Evolutionary conservation across 352 stramenopile species (phyloP), one percentile per base, ranked within the genome.

Genomic region (Phytophthora megakarya): DNA sequence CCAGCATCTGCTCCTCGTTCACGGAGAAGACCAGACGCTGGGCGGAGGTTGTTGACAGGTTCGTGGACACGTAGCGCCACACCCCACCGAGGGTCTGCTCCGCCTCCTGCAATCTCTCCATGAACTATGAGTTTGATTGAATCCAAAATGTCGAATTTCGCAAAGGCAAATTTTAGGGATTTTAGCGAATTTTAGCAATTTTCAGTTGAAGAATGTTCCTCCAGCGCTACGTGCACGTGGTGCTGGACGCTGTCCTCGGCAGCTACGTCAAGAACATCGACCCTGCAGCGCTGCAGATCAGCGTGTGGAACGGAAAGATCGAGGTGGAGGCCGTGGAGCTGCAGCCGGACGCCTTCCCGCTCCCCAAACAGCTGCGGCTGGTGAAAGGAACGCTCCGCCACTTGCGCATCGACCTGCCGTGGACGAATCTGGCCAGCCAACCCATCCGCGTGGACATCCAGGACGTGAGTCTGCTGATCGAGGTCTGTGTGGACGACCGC

Each of bases 201-300:
- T n/a, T 7, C 15, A 49, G 22, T 49, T 49, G 43, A 45, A 37
- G 42, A 48, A 90, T 87, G 79, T 87, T 93, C 63, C 79, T 95
- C 67, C 81, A 95, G 76, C 81, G 86, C 59, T 95, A 95, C 65
- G 81, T 89, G 67, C 84, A 92, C 69, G 76, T 90, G 45, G 79
- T 93, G 62, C 75, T 95, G 67, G 84, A 95, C 52, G 84, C 84
- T 12, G 78, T 95, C 52, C 80, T 95, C 45, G 86, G 86, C 35
- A 86, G 71, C 59, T 95, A 95, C 61, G 82, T 95, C 15, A 92
- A 93, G 74, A 90, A 95, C 74, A 90, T 93, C 59, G 86, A 95
- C 64, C 82, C 86, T n/a, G 80, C 89, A 50, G 76, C 84, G 46
- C 72, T 95, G 37, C 82, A 90, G 72, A 92, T 95, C 73, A 90